phyloP scores from a whole-genome alignment of 2,329 filamentous ascomycete species.

The Ophiocordyceps australis region DNA sequence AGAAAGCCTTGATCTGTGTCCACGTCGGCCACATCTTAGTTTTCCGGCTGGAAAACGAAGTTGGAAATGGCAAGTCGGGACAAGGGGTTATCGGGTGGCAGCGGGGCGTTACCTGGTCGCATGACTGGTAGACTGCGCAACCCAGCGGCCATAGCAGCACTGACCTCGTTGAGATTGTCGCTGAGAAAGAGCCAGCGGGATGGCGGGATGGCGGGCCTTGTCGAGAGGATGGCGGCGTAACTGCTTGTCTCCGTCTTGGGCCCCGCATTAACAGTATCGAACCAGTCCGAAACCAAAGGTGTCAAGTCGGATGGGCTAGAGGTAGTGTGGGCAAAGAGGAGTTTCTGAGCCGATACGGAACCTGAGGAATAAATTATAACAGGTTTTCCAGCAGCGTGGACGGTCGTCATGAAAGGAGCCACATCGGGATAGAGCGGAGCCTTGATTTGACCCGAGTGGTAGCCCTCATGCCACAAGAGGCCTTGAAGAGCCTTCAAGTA shows the following conservation, averaged over 20 bases:
- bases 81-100: constrained; percentile 29
- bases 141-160: constrained; percentile 41
- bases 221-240: constrained; percentile 44
- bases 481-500: constrained; percentile 70
- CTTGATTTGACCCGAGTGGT: constrained; percentile 47
- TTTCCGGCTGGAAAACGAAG: constrained; percentile 13
- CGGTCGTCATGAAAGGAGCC: constrained; percentile 38
- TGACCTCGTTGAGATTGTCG: constrained; percentile 57
- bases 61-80: constrained; percentile 14
- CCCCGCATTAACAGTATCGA: constrained; percentile 68
- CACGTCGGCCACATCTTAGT: too few species aligned
- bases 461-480: constrained; percentile 61
- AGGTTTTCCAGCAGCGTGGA: constrained; percentile 33
- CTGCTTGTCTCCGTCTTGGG: constrained; percentile 49
- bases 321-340: constrained; percentile 54
- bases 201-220: constrained; percentile 21
- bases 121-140: constrained; percentile 43
- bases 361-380: constrained; percentile 72
- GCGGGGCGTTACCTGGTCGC: constrained; percentile 51
- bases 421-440: constrained; percentile 65
- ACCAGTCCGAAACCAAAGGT: constrained; percentile 44
- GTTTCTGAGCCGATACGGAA: constrained; percentile 62
- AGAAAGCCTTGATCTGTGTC: too few species aligned
- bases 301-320: constrained; percentile 40
- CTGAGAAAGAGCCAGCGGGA: constrained; percentile 58